Base-by-base conservation (phyloP, 225 moss, liverwort and hornwort species). In the Thuidium tamariscinum region DNA sequence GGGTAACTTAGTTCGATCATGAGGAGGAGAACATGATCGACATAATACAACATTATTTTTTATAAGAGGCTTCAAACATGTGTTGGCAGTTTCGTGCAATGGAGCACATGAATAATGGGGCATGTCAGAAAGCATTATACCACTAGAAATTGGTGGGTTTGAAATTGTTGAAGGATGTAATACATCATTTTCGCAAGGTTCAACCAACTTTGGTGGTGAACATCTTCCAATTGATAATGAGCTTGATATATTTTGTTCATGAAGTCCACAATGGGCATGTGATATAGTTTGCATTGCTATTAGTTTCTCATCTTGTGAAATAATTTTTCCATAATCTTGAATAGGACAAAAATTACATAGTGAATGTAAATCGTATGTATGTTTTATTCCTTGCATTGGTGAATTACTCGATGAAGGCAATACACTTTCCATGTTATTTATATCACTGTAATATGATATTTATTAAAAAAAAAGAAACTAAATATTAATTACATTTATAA, bases 21-120 rank as follows among this genome's bases (percentile, higher is more conserved):
- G 91, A 59, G 77, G 64, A 61, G 77, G 81, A 39, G 86, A 92
- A 61, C 84, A 90, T 51, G 89, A 86, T 60, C 4, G 84, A 61
- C 88, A 84, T 23, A 88, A 36, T 17, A 83, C 4, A 19, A 74
- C 19, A 20, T 62, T 55, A 49, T 3, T 83, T 63, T 82, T 60
- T 2, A 18, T 9, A 34, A 1, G 7, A 54, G n/a, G 26, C 9
- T 60, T 54, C 7, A 37, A 23, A 46, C 7, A 3, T 69, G 37
- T 7, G 52, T 0, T 4, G 0, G 21, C 8, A 57, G 63, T 69
- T 23, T 75, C 30, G 16, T 91, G 82, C 52, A 88, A 29, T 80
- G 63, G 20, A 55, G 48, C 75, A 88, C 80, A 90, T 42, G 69
- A 68, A 11, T 88, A 80, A 13, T 1, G 4, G 11, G 83, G 83